Evolutionary conservation across 306 rosid species (phyloP), one percentile per base, ranked within the genome.

Genomic region (Sophora flavescens): DNA sequence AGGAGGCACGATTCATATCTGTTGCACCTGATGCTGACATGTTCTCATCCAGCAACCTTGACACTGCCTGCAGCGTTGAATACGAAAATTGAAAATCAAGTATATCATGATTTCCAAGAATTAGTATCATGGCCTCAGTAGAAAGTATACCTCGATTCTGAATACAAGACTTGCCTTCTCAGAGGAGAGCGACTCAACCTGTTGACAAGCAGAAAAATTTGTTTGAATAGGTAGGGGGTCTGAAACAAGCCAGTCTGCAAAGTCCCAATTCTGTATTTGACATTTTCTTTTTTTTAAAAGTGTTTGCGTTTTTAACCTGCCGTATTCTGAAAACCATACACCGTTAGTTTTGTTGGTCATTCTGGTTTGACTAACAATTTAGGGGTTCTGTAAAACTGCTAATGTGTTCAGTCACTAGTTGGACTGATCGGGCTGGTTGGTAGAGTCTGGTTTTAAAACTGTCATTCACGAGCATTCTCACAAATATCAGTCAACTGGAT

Each of bases 111-210:
- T 65, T 76, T 57, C 52, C 47, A 13, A 22, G 53, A 60, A 70
- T 70, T 58, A 59, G 72, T 57, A 72, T 39, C 67, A 67, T 75
- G 61, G 45, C 33, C 69, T 58, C 6, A 6, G 77, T 15, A 59
- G 30, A 54, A 48, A 73, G 56, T 35, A 12, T 88, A 96, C 98
- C 99, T 96, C 98, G 4, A 88, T 92, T 84, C 99, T 86, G 82
- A 96, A 91, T 66, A 58, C 59, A 63, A 89, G 89, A 63, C 97
- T 92, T 41, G 97, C 93, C 85, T 91, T 96, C 76, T 96, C 98
- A 22, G 99, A 91, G 52, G 99, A 96, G 69, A 96, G 99, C 61
- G 94, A 85, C 83, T 96, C 98, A 66, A 96, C 98, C 99, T 92
- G 87, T 83, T 82, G 75, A 77, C 69, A 82, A 50, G 45, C 18